phyloP scores from a whole-genome alignment of 805 yeast genomes.

The Brettanomyces custersianus region DNA sequence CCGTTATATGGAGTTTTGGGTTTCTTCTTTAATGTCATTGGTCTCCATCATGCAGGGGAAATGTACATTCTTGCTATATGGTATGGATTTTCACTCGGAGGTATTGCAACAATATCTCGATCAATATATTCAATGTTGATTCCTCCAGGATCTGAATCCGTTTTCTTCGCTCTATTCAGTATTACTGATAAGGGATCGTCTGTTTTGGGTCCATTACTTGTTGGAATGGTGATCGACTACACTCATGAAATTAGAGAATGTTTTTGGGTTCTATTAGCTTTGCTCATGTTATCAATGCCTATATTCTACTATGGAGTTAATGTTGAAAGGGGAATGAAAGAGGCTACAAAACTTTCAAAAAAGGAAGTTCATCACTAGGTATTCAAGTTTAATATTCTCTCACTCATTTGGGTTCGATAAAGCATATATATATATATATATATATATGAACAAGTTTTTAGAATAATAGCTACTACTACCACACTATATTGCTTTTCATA shows the following conservation, averaged over 20 bases:
- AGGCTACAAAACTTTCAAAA: slow-evolving; percentile 11
- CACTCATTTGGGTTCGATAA: too few species aligned
- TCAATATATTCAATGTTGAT: slow-evolving; percentile 60
- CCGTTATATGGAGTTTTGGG: slow-evolving; percentile 70
- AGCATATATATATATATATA: too few species aligned
- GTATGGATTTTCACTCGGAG: slow-evolving; percentile 74
- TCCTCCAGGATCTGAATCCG: slow-evolving; percentile 67
- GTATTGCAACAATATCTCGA: slow-evolving; percentile 59
- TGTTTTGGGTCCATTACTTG: slow-evolving; percentile 60
- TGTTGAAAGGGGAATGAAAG: slow-evolving; percentile 49
- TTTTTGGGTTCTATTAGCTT: slow-evolving; percentile 50
- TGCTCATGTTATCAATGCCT: slow-evolving; percentile 49
- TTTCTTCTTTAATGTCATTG: slow-evolving; percentile 43
- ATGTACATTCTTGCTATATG: slow-evolving; percentile 62
- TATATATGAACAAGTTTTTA: not conserved
- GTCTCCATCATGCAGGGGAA: slow-evolving; percentile 55
- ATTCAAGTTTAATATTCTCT: too few species aligned
- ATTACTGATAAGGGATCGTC: slow-evolving; percentile 79
- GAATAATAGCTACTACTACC: not conserved
- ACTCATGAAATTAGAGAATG: slow-evolving; percentile 70
- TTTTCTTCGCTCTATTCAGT: slow-evolving; percentile 66
- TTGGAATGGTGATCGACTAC: slow-evolving; percentile 63
- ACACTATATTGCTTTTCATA: not conserved
- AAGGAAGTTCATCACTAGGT: too few species aligned
- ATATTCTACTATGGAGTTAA: slow-evolving; percentile 42